phyloP scores from a whole-genome alignment of 2,329 filamentous ascomycete genomes.

The Teratosphaeria zuluensis region DNA sequence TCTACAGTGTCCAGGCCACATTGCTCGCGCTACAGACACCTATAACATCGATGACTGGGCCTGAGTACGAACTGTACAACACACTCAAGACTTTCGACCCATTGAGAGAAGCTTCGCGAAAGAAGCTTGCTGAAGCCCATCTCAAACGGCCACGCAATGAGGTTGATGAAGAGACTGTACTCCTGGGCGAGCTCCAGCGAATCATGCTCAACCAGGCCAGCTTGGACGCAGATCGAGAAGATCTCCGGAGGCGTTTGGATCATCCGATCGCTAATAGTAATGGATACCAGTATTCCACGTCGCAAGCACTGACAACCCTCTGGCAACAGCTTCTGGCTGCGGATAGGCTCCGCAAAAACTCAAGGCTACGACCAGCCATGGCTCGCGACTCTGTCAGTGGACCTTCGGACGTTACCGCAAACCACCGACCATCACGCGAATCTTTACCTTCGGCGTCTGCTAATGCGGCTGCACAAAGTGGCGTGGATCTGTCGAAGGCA shows the following conservation, averaged over 20 bases:
- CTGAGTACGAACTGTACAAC: constrained; percentile 75
- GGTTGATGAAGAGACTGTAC: constrained; percentile 79
- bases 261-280: constrained; percentile 59
- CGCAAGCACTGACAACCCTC: constrained; percentile 66
- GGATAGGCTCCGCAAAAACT: constrained; percentile 85
- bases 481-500: constrained; percentile 56
- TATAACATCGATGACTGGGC: constrained; percentile 73
- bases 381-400: neutral
- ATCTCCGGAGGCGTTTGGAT: constrained; percentile 73
- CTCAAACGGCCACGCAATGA: constrained; percentile 76
- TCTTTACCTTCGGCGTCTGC: constrained; percentile 29
- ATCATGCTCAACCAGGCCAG: constrained; percentile 79
- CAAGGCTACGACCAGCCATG: constrained; percentile 28
- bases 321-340: constrained; percentile 72
- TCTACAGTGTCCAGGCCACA: constrained; percentile 76
- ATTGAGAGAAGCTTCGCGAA: constrained; percentile 66
- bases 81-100: constrained; percentile 81
- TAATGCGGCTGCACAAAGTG: constrained; percentile 23
- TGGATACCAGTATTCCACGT: constrained; percentile 59
- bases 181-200: constrained; percentile 82
- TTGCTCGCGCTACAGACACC: constrained; percentile 75
- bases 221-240: constrained; percentile 73
- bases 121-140: constrained; percentile 72
- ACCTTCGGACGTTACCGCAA: constrained; percentile 8
- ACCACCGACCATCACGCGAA: constrained; percentile 27